phyloP scores from a whole-genome alignment of 371 early-diverging fungal species.

The Mortierella sp. region DNA sequence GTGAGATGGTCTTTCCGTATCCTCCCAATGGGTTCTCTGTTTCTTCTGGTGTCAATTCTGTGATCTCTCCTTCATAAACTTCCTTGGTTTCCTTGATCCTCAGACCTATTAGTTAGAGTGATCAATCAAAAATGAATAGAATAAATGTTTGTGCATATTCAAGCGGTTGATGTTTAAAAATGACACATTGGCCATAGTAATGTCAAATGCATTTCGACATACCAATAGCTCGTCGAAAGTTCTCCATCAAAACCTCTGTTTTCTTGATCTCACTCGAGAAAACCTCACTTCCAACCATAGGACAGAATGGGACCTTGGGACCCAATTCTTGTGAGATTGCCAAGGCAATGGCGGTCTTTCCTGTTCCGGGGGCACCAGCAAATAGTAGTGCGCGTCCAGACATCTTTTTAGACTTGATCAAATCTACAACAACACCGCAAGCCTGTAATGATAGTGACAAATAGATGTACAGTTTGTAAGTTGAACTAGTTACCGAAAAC shows the following conservation, averaged over 20 bases:
- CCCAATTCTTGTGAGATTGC: conserved; percentile 97
- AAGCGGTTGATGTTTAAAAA: neutral
- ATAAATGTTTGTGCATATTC: neutral
- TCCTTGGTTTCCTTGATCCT: conserved; percentile 98
- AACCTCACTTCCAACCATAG: conserved; percentile 98
- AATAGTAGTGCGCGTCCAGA: conserved; percentile 96
- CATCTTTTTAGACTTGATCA: conserved; percentile 96
- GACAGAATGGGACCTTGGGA: conserved; percentile 97
- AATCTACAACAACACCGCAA: conserved; percentile 93
- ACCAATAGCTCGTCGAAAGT: conserved; percentile 97
- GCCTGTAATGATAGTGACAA: conserved; percentile 62
- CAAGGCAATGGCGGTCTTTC: conserved; percentile 94
- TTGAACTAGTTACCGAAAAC: neutral
- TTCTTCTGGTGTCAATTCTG: conserved; percentile 96
- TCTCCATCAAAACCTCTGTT: conserved; percentile 99
- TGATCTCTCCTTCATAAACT: conserved; percentile 99
- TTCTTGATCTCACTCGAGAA: conserved; percentile 98
- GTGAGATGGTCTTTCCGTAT: conserved; percentile 95
- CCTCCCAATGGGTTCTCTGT: conserved; percentile 87
- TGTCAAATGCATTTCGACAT: neutral
- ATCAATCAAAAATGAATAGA: neutral
- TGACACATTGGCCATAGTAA: neutral
- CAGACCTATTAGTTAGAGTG: conserved; percentile 64
- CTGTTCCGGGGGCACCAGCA: conserved; percentile 98
- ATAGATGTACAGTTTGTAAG: neutral